Evolutionary conservation across 345 rosid species (phyloP), one percentile per base, ranked within the genome.

Genomic region (Orychophragmus violaceus): DNA sequence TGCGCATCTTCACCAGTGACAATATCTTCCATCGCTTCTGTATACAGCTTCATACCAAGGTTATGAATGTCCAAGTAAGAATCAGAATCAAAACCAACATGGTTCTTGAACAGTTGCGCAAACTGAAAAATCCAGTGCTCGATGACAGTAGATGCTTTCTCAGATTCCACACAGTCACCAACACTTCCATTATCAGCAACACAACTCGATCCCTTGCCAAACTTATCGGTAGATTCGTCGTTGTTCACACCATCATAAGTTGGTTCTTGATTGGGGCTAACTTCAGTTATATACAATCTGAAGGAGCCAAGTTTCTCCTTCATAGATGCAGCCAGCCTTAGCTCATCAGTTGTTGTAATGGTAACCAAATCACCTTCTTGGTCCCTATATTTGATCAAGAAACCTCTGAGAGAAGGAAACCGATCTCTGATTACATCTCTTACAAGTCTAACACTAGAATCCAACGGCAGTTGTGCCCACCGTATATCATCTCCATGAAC

Each of bases 71-170:
- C 85, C 83, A 92, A 76, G 74, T 72, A 92, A 6, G 91, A 77
- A 85, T 92, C 96, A 59, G 97, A 89, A 79, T 90, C 94, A 42
- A 92, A 84, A 17, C 98, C 98, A 2, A 89, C 93, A 45, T 92
- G 96, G 65, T 87, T 92, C 66, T 85, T 87, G 59, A 92, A 92
- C 69, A 92, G 61, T n/a, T 85, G 82, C 2, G 98, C 93, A 78
- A 92, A 92, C 81, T 87, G 87, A 21, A 82, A 74, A 74, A 92
- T 81, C 98, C 97, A 92, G 25, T 90, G 87, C 58, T 89, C 96
- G 54, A 82, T 58, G 21, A 74, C 60, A 69, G 64, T 76, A 22
- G 86, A 56, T 24, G 65, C 73, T 30, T 70, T 82, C 45, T 76
- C 83, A 50, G 70, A 69, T 53, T 77, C 79, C 16, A 50, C 68